Evolutionary conservation across 371 early-diverging fungal genomes (phyloP).

Genomic region (Mucor lusitanicus): DNA sequence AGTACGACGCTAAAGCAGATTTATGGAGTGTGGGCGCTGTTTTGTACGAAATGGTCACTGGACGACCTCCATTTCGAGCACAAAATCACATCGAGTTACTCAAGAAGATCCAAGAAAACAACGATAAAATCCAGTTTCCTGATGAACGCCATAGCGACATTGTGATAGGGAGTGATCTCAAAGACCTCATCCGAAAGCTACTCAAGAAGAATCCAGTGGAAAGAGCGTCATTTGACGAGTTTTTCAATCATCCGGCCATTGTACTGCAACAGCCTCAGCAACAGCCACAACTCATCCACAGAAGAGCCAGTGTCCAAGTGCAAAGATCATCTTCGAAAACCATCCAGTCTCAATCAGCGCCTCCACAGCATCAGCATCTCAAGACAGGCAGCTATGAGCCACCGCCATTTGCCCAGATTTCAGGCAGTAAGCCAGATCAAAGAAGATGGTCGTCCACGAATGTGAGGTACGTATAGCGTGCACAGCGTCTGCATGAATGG

Average conservation of each 20-base stretch:
- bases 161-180: conserved; percentile 69
- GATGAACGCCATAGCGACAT: conserved; percentile 53
- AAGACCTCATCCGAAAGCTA: conserved; percentile 79
- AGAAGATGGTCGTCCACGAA: not conserved
- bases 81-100: conserved; percentile 91
- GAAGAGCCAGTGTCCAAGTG: not conserved
- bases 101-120: conserved; percentile 80
- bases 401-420: conserved; percentile 37
- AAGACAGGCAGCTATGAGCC: conserved; percentile 26
- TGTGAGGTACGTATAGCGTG: not conserved
- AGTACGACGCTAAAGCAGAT: conserved; percentile 94
- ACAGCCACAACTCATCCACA: not conserved
- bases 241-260: conserved; percentile 84
- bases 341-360: not conserved
- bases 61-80: conserved; percentile 91
- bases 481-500: not conserved
- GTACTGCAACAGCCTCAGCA: conserved; percentile 9
- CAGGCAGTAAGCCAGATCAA: not conserved
- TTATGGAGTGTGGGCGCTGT: conserved; percentile 97
- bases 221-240: conserved; percentile 89
- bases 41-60: conserved; percentile 90
- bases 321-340: not conserved
- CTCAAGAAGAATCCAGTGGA: conserved; percentile 85
- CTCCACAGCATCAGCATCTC: not conserved
- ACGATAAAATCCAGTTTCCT: conserved; percentile 85